A percentile compares a stretch with the other conserved stretches of the same genome.
Evolutionary conservation across 2,329 filamentous ascomycete genomes (phyloP).

Genomic region (Fusarium sarcochroum): DNA sequence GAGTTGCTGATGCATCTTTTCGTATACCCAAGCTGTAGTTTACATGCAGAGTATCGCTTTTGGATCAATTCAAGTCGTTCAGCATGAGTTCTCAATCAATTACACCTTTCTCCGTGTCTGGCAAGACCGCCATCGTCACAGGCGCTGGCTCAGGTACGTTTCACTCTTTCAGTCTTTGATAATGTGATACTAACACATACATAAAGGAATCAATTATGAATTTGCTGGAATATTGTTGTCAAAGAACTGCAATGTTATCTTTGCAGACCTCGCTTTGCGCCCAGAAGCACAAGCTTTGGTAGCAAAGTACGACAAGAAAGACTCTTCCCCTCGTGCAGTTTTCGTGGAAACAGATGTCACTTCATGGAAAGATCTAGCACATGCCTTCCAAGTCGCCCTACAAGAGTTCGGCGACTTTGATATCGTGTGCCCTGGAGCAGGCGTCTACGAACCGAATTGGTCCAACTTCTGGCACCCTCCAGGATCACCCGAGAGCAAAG

Average conservation of each 20-base stretch:
- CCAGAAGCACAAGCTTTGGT: constrained; percentile 58
- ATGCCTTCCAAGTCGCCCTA: constrained; percentile 54
- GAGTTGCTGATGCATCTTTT: background rate
- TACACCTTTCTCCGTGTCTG: constrained; percentile 38
- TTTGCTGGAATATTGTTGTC: constrained; percentile 60
- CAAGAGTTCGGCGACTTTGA: constrained; percentile 57
- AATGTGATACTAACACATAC: background rate
- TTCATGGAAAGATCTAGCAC: constrained; percentile 56
- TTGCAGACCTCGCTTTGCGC: constrained; percentile 60
- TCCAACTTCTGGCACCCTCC: constrained; percentile 61
- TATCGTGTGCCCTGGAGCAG: constrained; percentile 62
- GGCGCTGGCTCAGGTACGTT: constrained; percentile 38
- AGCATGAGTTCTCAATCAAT: constrained; percentile 18
- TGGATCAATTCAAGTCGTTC: too few relatives aligned
- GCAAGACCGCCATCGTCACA: constrained; percentile 40
- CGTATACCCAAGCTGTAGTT: rapidly evolving
- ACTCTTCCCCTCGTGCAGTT: constrained; percentile 51
- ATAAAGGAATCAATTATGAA: constrained; percentile 47
- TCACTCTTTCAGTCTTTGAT: rapidly evolving
- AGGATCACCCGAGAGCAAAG: constrained; percentile 52
- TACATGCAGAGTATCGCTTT: background rate
- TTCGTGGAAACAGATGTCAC: constrained; percentile 63
- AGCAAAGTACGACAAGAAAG: constrained; percentile 29
- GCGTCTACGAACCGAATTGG: constrained; percentile 62
- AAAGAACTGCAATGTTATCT: constrained; percentile 60